Base-by-base conservation (phyloP, 2,329 filamentous ascomycete species). In the Penicillium griseofulvum region DNA sequence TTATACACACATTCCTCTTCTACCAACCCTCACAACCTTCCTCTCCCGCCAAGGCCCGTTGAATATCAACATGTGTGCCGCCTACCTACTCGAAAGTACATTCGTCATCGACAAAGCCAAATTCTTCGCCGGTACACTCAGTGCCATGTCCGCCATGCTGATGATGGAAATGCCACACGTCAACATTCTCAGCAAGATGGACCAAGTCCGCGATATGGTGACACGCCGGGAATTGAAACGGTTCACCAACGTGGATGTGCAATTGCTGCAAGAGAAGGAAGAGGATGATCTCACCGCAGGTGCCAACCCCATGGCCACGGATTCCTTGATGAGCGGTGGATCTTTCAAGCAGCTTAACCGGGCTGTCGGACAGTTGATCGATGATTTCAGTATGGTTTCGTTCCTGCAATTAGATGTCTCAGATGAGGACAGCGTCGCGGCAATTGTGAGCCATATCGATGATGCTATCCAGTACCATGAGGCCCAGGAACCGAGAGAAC, bases 101-200 rank as follows among this genome's bases (percentile, higher is more conserved):
- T 99, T 97, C 72, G 88, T 97, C 67, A 85, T 97, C 59, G 94
- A 99, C 76, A 87, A 91, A 57, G 90, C 94, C 68, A 99, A 97
- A 78, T 99, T 96, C 81, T 97, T 99, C 75, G 88, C 94, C 0
- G 94, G 94, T 12, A 96, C 94, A 0, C 80, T 99, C 57, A 94
- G 89, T 70, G 94, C 94, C 62, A 97, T 99, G 94, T 95, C 90
- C 68, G 92, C 94, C 61, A 99, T 99, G 94, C 86, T 99, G 68
- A 94, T 97, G 91, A 84, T 99, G 60, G 94, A 97, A 76, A 86
- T 97, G 61, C 94, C 94, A 5, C 94, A 99, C 71, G 86, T 99
- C 70, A 99, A 99, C 72, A 88, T 99, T 57, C 79, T 99, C 53
- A 95, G 89, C 70, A 99, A 99, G 78, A 97, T 97, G 92, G 94